Evolutionary conservation across 148 eudicot genomes (phyloP).

Genomic region (Rheum nobile): DNA sequence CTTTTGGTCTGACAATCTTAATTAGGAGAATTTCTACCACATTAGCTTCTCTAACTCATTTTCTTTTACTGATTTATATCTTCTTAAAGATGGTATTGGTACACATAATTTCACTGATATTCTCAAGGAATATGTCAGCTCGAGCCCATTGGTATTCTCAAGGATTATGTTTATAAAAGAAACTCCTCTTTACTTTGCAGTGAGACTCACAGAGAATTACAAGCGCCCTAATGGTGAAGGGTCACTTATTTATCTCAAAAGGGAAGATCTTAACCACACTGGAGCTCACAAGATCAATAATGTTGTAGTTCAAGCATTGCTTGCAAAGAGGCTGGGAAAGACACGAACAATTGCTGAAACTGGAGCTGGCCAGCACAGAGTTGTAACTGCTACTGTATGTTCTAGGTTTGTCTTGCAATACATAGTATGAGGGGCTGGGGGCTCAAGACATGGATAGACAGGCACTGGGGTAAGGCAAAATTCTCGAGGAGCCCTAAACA

Average conservation of each 20-base stretch:
- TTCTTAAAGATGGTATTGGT: too few species aligned
- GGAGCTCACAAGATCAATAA: slow-evolving; percentile 71
- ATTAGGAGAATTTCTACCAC: too few species aligned
- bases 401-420: slow-evolving; percentile 53
- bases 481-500: too few species aligned
- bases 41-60: too few species aligned
- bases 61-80: too few species aligned
- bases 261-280: slow-evolving; percentile 83
- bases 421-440: slow-evolving; percentile 59
- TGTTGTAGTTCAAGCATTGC: slow-evolving; percentile 68
- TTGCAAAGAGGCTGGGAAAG: slow-evolving; percentile 56
- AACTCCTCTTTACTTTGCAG: slow-evolving; percentile 88
- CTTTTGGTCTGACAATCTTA: too few species aligned
- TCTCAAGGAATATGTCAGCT: too few species aligned
- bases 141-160: too few species aligned
- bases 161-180: slow-evolving; percentile 95
- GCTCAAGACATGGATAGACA: slow-evolving; percentile 75
- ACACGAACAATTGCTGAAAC: slow-evolving; percentile 60
- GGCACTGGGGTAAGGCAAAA: too few species aligned
- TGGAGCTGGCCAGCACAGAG: slow-evolving; percentile 79
- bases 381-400: slow-evolving; percentile 68
- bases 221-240: slow-evolving; percentile 72
- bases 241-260: slow-evolving; percentile 73
- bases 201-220: slow-evolving; percentile 83
- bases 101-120: too few species aligned